These are phyloP conservation scores for Hypoxylon intermedium DNA, from an alignment of 495 filamentous ascomycete species.

Conservation along the genomic window DNA sequence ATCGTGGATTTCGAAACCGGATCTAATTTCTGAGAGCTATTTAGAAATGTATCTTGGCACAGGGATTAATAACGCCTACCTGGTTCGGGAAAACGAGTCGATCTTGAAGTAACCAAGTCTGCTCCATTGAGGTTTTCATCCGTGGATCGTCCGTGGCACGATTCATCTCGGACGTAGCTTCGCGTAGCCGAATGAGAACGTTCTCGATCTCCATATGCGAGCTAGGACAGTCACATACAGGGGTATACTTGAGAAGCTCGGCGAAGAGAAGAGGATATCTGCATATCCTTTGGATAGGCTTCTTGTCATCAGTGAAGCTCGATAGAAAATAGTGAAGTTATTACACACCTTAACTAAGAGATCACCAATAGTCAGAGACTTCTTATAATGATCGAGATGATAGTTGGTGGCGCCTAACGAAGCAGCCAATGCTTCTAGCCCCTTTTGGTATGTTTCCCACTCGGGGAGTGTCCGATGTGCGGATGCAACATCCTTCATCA, in stretches of 20 bases:
- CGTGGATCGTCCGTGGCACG: slow-evolving; percentile 70
- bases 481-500: slow-evolving; percentile 76
- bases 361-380: slow-evolving; percentile 80
- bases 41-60: slow-evolving; percentile 21
- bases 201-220: slow-evolving; percentile 80
- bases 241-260: slow-evolving; percentile 81
- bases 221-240: slow-evolving; percentile 80
- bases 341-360: slow-evolving; percentile 82
- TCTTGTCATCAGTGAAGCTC: slow-evolving; percentile 28
- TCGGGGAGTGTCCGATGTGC: slow-evolving; percentile 71
- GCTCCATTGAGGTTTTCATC: slow-evolving; percentile 67
- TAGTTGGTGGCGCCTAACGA: slow-evolving; percentile 75
- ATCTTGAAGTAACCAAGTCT: slow-evolving; percentile 80
- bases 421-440: slow-evolving; percentile 83
- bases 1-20: slow-evolving; percentile 62
- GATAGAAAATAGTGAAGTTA: background rate
- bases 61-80: slow-evolving; percentile 52
- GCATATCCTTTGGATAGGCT: slow-evolving; percentile 95
- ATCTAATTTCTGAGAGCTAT: slow-evolving; percentile 47
- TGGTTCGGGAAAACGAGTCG: slow-evolving; percentile 74
- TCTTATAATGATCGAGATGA: slow-evolving; percentile 67
- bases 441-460: slow-evolving; percentile 84
- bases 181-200: slow-evolving; percentile 72
- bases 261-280: slow-evolving; percentile 89
- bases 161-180: slow-evolving; percentile 77